Evolutionary conservation across 2,329 filamentous ascomycete genomes (phyloP).

Genomic region (Blumeria hordei): DNA sequence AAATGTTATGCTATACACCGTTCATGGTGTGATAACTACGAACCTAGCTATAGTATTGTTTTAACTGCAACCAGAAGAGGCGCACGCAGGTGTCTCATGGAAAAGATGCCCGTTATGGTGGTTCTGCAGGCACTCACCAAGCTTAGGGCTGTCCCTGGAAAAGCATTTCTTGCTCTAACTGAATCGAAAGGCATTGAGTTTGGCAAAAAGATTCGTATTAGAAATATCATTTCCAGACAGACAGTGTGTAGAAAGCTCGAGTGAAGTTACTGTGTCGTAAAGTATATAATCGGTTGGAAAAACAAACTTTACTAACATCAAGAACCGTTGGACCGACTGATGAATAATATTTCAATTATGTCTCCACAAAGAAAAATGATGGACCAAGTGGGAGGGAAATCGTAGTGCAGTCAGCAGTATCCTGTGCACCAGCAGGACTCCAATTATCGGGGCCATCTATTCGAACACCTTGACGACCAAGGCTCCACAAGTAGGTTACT

Average conservation of each 20-base stretch:
- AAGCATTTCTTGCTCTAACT: neutral
- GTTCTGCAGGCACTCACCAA: neutral
- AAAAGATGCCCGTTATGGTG: neutral
- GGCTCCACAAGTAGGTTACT: neutral
- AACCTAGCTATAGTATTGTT: neutral
- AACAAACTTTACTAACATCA: neutral
- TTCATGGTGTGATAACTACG: neutral
- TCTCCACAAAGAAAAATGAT: neutral
- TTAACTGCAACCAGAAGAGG: neutral
- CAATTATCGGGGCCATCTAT: neutral
- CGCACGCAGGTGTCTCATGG: neutral
- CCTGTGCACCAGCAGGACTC: neutral
- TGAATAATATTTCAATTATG: neutral
- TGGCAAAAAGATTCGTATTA: neutral
- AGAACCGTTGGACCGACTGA: neutral
- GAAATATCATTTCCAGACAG: neutral
- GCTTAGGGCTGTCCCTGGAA: neutral
- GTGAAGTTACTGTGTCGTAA: neutral
- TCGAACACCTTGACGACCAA: neutral
- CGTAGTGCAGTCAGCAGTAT: neutral
- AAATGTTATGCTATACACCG: neutral
- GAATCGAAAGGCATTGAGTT: neutral
- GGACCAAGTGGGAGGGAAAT: neutral
- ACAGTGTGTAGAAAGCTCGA: neutral
- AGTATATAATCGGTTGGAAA: neutral